A percentile compares a stretch with the other conserved stretches of the same genome.
Evolutionary conservation across 768 basidiomycete genomes (phyloP).

Genomic region (Tricholoma matsutake): DNA sequence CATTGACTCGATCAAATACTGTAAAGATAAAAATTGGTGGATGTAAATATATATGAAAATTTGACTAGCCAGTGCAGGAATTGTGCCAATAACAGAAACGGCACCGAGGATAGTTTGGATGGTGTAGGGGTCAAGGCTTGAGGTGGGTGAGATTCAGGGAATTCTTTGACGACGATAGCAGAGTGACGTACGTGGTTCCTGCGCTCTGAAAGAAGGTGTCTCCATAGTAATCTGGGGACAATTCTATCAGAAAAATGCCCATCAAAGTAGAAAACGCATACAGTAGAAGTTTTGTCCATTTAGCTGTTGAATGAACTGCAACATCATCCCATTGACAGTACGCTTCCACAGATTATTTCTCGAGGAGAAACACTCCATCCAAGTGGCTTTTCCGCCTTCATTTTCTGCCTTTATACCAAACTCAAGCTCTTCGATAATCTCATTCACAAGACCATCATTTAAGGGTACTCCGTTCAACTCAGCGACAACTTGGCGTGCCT

Average conservation of each 20-base stretch:
- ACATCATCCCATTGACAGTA: slow-evolving; percentile 78
- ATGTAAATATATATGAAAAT: slow-evolving; percentile 5
- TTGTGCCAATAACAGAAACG: slow-evolving; percentile 67
- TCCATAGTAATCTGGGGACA: slow-evolving; percentile 78
- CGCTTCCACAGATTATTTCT: slow-evolving; percentile 69
- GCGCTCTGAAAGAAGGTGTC: slow-evolving; percentile 79
- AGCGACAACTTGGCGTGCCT: slow-evolving; percentile 64
- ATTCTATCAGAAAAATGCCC: background rate
- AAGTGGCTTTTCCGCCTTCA: slow-evolving; percentile 75
- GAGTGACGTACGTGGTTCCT: slow-evolving; percentile 49
- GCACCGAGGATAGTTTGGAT: slow-evolving; percentile 75
- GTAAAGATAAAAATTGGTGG: background rate
- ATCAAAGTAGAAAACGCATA: slow-evolving; percentile 19
- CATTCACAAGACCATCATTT: slow-evolving; percentile 57
- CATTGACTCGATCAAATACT: slow-evolving; percentile 66
- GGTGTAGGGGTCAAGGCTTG: slow-evolving; percentile 62
- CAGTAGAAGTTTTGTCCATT: slow-evolving; percentile 84
- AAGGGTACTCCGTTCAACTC: slow-evolving; percentile 59
- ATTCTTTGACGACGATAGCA: background rate
- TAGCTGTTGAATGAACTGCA: slow-evolving; percentile 78
- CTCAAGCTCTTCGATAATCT: slow-evolving; percentile 61
- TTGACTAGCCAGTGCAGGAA: slow-evolving; percentile 57
- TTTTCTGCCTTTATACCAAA: slow-evolving; percentile 70
- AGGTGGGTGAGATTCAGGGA: background rate
- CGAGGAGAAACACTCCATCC: slow-evolving; percentile 74